Base-by-base conservation (phyloP, 768 basidiomycete species). In the Serpula lacrymans region DNA sequence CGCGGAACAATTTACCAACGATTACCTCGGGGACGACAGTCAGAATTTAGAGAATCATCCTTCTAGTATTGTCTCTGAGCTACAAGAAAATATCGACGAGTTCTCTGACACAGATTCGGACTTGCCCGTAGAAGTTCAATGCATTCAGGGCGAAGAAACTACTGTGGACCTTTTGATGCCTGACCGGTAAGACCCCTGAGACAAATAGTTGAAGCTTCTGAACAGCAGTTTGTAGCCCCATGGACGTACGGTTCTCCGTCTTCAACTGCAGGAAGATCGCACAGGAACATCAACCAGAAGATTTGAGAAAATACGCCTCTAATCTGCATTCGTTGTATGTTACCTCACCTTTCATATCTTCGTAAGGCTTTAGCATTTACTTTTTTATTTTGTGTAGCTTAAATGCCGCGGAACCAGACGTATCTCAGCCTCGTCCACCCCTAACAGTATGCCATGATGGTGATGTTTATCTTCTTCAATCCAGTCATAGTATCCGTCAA, bases 191-290 rank as follows among this genome's bases (percentile, higher is more conserved):
- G 60, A 41, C 27, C 5, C 24, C 12, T 36, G 39, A 52, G 34
- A 51, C 31, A 24, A 31, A 30, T 31, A 37, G 25, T 17, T 6
- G 31, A 12, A 25, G 10, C 7, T 11, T 10, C 36, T 41, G 40
- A 49, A 34, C 31, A 36, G 28, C 20, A 11, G 12, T 21, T 22
- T 36, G 38, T 43, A 82, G 80, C 17, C 70, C 77, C 10, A 69
- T 80, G 67, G 82, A 85, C 51, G 50, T 82, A 24, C 77, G 70
- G 22, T 62, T 85, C 39, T 63, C 69, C 21, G 52, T 69, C 17
- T 63, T 66, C 22, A 60, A 69, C 36, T 57, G 55, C 31, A 47
- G 43, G n/a, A 18, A 43, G 5, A 36, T 75, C 12, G 16, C 52
- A 1, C 43, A 45, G 10, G 43, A 50, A 20, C 49, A 60, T n/a